phyloP scores from a whole-genome alignment of 2,329 filamentous ascomycete genomes.

The Sclerotinia nivalis region DNA sequence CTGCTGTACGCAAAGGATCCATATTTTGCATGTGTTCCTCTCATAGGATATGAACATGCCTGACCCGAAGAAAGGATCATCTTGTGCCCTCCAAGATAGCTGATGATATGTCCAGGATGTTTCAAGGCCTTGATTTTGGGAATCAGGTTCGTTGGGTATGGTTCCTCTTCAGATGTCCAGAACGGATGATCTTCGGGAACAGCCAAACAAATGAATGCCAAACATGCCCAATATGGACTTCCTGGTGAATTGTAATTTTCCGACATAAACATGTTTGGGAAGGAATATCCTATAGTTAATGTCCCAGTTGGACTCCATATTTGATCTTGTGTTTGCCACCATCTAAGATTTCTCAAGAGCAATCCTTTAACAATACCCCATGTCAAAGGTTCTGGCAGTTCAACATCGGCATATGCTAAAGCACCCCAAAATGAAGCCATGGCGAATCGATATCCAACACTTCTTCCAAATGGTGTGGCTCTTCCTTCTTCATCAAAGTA shows the following conservation, averaged over 20 bases:
- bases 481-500: constrained; percentile 74
- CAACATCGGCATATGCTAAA: constrained; percentile 72
- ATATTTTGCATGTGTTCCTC: constrained; percentile 80
- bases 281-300: constrained; percentile 72
- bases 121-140: constrained; percentile 60
- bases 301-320: constrained; percentile 77
- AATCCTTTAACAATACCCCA: constrained; percentile 81
- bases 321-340: constrained; percentile 75
- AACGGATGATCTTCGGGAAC: constrained; percentile 70
- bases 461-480: constrained; percentile 75
- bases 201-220: constrained; percentile 73
- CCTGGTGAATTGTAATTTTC: constrained; percentile 84
- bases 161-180: constrained; percentile 69
- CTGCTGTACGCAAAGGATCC: constrained; percentile 77
- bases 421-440: constrained; percentile 85
- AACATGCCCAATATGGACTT: constrained; percentile 72
- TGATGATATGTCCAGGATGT: constrained; percentile 73
- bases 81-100: constrained; percentile 70
- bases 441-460: constrained; percentile 78
- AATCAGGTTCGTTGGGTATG: constrained; percentile 56
- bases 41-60: constrained; percentile 80
- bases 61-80: constrained; percentile 77
- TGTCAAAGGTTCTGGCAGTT: constrained; percentile 68
- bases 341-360: constrained; percentile 70
- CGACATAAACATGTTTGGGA: constrained; percentile 77